Evolutionary conservation across 1,284 basidiomycete genomes (phyloP), one percentile per base, ranked within the genome.

Genomic region (Melampsora americana): DNA sequence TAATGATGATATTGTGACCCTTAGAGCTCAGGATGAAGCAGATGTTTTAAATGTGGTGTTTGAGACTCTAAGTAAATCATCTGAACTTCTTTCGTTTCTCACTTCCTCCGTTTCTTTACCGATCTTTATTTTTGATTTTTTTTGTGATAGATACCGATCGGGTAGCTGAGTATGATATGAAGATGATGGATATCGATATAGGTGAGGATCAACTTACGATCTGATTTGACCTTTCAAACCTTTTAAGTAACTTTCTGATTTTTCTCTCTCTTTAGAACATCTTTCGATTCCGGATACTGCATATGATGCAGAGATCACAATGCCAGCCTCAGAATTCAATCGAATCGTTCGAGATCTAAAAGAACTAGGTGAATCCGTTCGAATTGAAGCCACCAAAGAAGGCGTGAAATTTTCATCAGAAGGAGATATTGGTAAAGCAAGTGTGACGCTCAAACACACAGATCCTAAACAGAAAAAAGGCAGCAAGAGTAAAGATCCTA

Each of bases 231-330:
- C 39, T 12, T 12, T 5, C 5, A 9, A 12, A 11, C 6, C 39
- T 1, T 12, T 23, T 1, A 4, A 59, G 7, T 56, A 26, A 68
- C 48, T 28, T 56, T 30, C 39, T 42, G 6, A 42, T 35, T 35
- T 9, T 35, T 35, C 35, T 1, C 39, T 42, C 84, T 87, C 91
- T 35, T 53, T 72, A 46, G 96, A 99, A 84, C 90, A 90, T 77
- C 90, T 99, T 72, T 92, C 92, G 69, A 98, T 99, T 80, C 96
- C 96, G n/a, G 94, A 98, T 80, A 99, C 96, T 2, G 91, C 95
- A 78, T 99, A 99, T 84, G 95, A 99, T 81, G 93, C 93, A 23
- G 90, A 92, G 70, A 90, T 99, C 74, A 90, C 90, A 42, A 90
- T 99, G 88, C 88, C 91, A 9, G 89, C 93, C 0, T 79, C 86